Evolutionary conservation across 148 eudicot species (phyloP).

Genomic region (Silene uniflora): DNA sequence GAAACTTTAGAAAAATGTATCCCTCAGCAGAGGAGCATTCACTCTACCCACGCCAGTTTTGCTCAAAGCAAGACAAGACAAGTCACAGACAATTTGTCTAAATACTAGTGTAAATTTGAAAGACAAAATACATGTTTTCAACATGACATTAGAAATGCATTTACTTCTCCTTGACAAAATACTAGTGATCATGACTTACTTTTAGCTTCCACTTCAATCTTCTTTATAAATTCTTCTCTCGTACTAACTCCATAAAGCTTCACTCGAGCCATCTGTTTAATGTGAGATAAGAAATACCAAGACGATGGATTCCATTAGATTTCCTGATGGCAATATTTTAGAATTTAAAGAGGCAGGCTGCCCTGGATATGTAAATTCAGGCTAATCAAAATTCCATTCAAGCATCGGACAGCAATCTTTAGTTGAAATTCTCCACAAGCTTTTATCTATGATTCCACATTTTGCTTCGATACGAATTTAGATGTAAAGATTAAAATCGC

Average conservation of each 20-base stretch:
- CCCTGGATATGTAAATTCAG: neutral
- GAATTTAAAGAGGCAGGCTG: neutral
- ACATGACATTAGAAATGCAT: neutral
- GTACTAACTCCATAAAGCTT: constrained; percentile 54
- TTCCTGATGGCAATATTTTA: neutral
- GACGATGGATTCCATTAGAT: neutral
- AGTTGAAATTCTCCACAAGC: neutral
- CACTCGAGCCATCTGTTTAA: constrained; percentile 67
- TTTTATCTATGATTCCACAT: neutral
- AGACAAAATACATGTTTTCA: neutral
- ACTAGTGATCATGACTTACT: constrained; percentile 41
- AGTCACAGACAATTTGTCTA: neutral
- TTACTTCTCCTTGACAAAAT: neutral
- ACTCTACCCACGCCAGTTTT: neutral
- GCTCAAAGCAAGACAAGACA: neutral
- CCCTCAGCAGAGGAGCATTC: neutral
- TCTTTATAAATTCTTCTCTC: constrained; percentile 56
- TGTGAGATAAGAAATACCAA: constrained; percentile 13
- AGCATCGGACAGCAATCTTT: neutral
- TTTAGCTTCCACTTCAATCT: constrained; percentile 54
- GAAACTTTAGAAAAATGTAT: neutral
- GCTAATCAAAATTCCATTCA: neutral
- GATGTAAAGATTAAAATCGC: too few relatives aligned
- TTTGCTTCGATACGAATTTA: too few relatives aligned
- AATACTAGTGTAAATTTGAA: neutral